These are phyloP conservation scores for Aspergillus taichungensis DNA, from an alignment of 495 filamentous ascomycete genomes.

Conservation along the genomic window DNA sequence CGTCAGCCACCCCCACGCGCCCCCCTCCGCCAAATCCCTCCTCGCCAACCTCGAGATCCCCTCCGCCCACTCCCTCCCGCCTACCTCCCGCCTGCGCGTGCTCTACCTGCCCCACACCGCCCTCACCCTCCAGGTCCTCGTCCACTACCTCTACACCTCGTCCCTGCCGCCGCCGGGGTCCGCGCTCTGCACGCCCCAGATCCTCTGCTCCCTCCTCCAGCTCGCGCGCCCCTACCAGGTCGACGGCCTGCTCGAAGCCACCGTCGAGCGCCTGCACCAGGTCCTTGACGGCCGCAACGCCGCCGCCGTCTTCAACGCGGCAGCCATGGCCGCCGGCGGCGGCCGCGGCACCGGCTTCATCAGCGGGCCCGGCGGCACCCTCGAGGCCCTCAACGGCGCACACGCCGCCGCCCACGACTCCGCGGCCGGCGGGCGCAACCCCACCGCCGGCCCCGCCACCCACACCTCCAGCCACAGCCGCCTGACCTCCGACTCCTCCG, in stretches of 20 bases:
- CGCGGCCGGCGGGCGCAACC: background rate
- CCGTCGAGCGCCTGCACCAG: slow-evolving; percentile 83
- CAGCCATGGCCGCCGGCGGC: slow-evolving; percentile 94
- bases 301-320: slow-evolving; percentile 95
- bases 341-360: slow-evolving; percentile 57
- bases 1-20: slow-evolving; percentile 38
- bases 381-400: slow-evolving; percentile 35
- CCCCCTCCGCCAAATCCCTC: slow-evolving; percentile 34
- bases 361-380: slow-evolving; percentile 34
- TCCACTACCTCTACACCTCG: slow-evolving; percentile 90
- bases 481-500: slow-evolving; percentile 36
- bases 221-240: slow-evolving; percentile 88
- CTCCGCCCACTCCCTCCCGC: slow-evolving; percentile 48
- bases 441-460: slow-evolving; percentile 11
- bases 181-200: slow-evolving; percentile 85
- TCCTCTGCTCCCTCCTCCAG: slow-evolving; percentile 90
- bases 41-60: slow-evolving; percentile 36
- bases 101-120: slow-evolving; percentile 90
- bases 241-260: slow-evolving; percentile 84
- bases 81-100: slow-evolving; percentile 68
- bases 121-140: slow-evolving; percentile 75
- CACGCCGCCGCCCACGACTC: slow-evolving; percentile 18
- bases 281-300: slow-evolving; percentile 88
- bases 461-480: slow-evolving; percentile 23
- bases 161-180: slow-evolving; percentile 66